phyloP scores from a whole-genome alignment of 208 protist species.

The Naegleria fowleri region DNA sequence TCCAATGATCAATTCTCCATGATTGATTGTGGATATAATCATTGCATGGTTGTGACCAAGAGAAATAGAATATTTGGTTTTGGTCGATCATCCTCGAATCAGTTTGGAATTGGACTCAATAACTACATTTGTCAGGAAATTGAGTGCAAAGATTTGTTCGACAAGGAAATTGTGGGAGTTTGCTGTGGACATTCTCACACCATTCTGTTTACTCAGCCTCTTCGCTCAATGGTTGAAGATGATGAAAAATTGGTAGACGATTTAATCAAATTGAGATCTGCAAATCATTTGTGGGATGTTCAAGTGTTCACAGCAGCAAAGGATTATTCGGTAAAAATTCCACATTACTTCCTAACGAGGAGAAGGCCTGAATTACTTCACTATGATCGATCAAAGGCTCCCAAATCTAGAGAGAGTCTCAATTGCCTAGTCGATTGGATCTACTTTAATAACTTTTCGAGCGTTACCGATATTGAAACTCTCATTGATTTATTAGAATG shows the following conservation, averaged over 20 bases:
- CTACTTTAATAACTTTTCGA: neutral
- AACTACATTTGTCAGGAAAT: neutral
- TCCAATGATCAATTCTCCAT: neutral
- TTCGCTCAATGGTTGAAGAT: neutral
- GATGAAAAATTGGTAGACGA: neutral
- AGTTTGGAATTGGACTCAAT: neutral
- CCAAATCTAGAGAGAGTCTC: neutral
- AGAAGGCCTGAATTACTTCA: neutral
- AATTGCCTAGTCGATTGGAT: neutral
- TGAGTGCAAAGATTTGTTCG: neutral
- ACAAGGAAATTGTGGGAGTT: neutral
- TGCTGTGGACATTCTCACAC: neutral
- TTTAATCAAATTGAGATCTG: neutral
- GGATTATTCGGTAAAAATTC: neutral
- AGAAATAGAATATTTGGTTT: neutral
- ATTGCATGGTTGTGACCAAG: neutral
- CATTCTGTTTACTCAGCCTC: neutral
- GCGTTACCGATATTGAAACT: neutral
- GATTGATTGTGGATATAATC: neutral
- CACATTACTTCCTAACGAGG: neutral
- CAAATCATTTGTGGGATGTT: neutral
- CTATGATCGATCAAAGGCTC: neutral
- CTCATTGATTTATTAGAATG: neutral
- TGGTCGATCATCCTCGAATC: neutral
- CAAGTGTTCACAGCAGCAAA: neutral